Conservation (phyloP, 164 flowering plant genomes). For the Macadamia tetraphylla region DNA sequence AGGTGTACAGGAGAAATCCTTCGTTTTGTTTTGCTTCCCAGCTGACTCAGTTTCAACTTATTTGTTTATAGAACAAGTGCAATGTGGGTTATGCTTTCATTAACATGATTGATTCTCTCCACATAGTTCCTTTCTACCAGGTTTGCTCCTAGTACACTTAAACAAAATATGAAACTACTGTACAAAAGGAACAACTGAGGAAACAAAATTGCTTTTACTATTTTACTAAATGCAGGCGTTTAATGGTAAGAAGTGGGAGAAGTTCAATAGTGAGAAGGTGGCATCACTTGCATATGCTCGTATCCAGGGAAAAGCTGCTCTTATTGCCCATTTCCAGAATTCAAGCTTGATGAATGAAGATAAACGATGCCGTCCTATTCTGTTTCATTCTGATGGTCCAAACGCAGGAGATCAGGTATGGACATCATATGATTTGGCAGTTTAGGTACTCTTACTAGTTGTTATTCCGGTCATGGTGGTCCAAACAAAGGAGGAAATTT, state of each 20-base stretch:
- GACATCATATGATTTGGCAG: background rate
- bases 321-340: slow-evolving; percentile 85
- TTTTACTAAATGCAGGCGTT: slow-evolving; percentile 44
- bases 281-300: slow-evolving; percentile 87
- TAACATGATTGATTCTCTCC: slow-evolving; percentile 67
- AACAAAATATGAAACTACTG: no score
- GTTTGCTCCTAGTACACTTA: slow-evolving; percentile 23
- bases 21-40: background rate
- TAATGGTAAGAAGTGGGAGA: slow-evolving; percentile 90
- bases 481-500: no score
- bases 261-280: slow-evolving; percentile 89
- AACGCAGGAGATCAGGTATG: slow-evolving; percentile 87
- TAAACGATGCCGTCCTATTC: slow-evolving; percentile 89
- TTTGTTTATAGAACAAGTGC: slow-evolving; percentile 67
- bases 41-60: background rate
- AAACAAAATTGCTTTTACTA: background rate
- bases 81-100: slow-evolving; percentile 91
- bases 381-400: slow-evolving; percentile 80
- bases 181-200: background rate
- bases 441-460: no score
- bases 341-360: slow-evolving; percentile 96
- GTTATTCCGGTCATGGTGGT: no score
- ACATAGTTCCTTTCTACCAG: slow-evolving; percentile 67
- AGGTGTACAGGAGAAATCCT: background rate
- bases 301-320: slow-evolving; percentile 83